These are phyloP conservation scores for Lipomyces yamadae DNA, from an alignment of 805 yeast species.

Conservation along the genomic window DNA sequence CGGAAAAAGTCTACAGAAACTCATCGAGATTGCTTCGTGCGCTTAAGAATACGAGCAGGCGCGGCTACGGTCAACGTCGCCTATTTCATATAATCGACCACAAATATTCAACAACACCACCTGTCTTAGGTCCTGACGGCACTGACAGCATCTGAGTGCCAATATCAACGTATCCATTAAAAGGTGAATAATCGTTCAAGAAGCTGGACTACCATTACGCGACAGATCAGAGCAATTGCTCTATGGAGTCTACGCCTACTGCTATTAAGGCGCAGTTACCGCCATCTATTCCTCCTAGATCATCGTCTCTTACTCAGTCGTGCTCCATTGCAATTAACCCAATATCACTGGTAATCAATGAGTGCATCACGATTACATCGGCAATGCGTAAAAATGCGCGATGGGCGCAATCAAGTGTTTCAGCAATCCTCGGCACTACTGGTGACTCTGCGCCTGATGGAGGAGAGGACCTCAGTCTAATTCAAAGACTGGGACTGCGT, in stretches of 20 bases:
- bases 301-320: constrained; percentile 30
- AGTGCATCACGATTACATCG: constrained; percentile 82
- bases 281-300: constrained; percentile 29
- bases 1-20: too few species aligned
- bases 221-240: not conserved
- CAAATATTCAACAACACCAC: too few species aligned
- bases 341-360: constrained; percentile 80
- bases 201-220: not conserved
- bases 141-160: not conserved
- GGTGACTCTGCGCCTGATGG: constrained; percentile 51
- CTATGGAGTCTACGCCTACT: constrained; percentile 1
- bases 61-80: too few species aligned
- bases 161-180: not conserved
- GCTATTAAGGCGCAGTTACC: not conserved
- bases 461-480: constrained; percentile 50
- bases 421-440: constrained; percentile 74
- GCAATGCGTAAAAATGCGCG: constrained; percentile 88
- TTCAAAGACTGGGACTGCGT: constrained; percentile 44
- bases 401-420: constrained; percentile 77
- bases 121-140: not conserved
- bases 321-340: constrained; percentile 64
- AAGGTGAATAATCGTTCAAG: not conserved
- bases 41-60: too few species aligned
- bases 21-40: too few species aligned
- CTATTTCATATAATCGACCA: too few species aligned